These are phyloP conservation scores for Lithospermum erythrorhizon DNA, from an alignment of 257 asterid species.

Conservation along the genomic window DNA sequence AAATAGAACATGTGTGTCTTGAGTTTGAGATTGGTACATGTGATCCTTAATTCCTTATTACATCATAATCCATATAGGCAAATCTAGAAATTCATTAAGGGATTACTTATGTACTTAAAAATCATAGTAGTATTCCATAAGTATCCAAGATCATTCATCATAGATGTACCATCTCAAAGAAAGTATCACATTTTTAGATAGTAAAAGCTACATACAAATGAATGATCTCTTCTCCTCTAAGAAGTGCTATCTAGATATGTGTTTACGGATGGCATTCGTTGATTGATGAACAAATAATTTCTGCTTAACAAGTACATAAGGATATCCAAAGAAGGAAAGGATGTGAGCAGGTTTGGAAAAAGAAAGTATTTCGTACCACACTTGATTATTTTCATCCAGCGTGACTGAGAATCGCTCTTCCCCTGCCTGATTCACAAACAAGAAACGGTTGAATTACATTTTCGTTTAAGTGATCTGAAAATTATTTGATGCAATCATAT, in stretches of 20 bases:
- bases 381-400: slow-evolving; percentile 73
- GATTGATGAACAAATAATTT: slow-evolving; percentile 78
- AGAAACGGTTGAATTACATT: slow-evolving; percentile 9
- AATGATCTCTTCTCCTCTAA: neutral
- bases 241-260: slow-evolving; percentile 18
- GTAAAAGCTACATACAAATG: neutral
- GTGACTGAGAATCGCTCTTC: slow-evolving; percentile 91
- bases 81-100: too few species aligned
- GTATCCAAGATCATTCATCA: neutral
- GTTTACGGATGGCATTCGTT: slow-evolving; percentile 49
- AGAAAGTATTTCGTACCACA: slow-evolving; percentile 91
- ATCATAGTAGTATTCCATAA: too few species aligned
- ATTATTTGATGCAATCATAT: neutral
- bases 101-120: too few species aligned
- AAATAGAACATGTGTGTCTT: too few species aligned
- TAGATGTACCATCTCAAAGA: too few species aligned
- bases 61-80: too few species aligned
- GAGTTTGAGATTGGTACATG: too few species aligned
- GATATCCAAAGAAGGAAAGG: slow-evolving; percentile 63
- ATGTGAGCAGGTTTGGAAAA: slow-evolving; percentile 75
- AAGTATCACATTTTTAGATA: too few species aligned
- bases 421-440: slow-evolving; percentile 56
- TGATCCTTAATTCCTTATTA: too few species aligned
- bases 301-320: slow-evolving; percentile 67
- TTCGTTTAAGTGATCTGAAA: neutral